Base-by-base conservation (phyloP, 805 yeast genomes). In the Yarrowia porcina region DNA sequence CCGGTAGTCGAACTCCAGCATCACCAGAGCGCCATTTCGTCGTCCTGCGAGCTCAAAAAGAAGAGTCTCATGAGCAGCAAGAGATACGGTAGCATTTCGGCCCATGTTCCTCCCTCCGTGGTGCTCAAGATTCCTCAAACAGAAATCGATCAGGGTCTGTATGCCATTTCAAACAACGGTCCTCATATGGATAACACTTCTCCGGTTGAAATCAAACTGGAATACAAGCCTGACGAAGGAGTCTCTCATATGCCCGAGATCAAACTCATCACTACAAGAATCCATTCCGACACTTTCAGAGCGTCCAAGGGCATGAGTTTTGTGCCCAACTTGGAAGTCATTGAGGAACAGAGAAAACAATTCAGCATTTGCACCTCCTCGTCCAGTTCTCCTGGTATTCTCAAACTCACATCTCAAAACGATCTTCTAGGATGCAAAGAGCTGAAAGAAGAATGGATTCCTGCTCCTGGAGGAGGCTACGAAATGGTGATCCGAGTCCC, bases 111-210 rank as follows among this genome's bases (percentile, higher is more conserved):
- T 1, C 61, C 61, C 4, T 56, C 61, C 2, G 61, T 56, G 27
- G 61, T 56, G 7, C 61, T 56, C 49, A 56, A 56, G n/a, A 56
- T 56, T 21, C 61, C 61, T 4, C 61, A 56, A 13, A 56, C 61
- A 11, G 69, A 84, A 65, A 93, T 94, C 70, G 99, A 94, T 74
- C 99, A 94, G 80, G 82, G 96, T 64, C 82, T 94, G 68, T 94
- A 94, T 81, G 91, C 97, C 28, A 30, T 56, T 21, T 20, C 28
- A 27, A 56, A 39, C 39, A 39, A 39, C 21, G 61, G 61, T 28
- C 49, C 49, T 17, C n/a, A 39, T 38, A 20, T 15, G 39, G 49
- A 56, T 30, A 56, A 56, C 49, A 32, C 61, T 1, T 56, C 61
- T 12, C 49, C 39, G 1, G 61, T 56, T 20, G 61, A 56, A 17